Percentiles rank a stretch among this genome's conserved stretches.
phyloP scores from a whole-genome alignment of 1,284 basidiomycete genomes.

The Stereum hirsutum region DNA sequence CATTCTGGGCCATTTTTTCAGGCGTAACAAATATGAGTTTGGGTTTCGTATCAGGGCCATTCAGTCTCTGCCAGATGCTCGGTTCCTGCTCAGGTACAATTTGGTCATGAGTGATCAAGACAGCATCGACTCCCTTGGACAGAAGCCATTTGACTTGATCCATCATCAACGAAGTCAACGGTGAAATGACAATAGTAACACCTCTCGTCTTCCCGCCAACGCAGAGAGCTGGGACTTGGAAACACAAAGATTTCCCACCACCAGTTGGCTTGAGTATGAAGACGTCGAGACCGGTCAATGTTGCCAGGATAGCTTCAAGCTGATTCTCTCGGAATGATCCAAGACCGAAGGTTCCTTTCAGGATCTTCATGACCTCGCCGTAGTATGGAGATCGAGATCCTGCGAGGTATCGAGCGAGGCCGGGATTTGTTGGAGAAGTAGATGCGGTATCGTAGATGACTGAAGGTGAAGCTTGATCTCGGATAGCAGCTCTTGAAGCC shows the following conservation, averaged over 20 bases:
- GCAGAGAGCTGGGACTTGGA: slow-evolving; percentile 84
- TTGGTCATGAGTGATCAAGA: slow-evolving; percentile 62
- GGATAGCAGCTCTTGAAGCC: too few species aligned
- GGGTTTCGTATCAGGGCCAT: slow-evolving; percentile 34
- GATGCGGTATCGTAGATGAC: too few species aligned
- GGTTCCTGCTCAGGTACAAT: slow-evolving; percentile 29
- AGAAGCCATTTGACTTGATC: slow-evolving; percentile 79
- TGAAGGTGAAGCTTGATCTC: too few species aligned
- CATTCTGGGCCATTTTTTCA: slow-evolving; percentile 72
- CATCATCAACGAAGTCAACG: slow-evolving; percentile 83
- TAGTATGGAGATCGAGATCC: slow-evolving; percentile 32
- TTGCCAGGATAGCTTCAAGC: slow-evolving; percentile 78
- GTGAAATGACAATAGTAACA: slow-evolving; percentile 90
- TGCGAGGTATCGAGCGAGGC: too few species aligned
- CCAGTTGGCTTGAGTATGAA: slow-evolving; percentile 98
- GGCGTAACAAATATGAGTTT: slow-evolving; percentile 88
- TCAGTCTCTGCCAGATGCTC: slow-evolving; percentile 32
- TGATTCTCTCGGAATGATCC: slow-evolving; percentile 76
- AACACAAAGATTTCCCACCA: slow-evolving; percentile 88
- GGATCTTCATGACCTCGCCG: slow-evolving; percentile 49
- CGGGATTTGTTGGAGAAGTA: too few species aligned
- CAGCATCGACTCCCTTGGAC: slow-evolving; percentile 60
- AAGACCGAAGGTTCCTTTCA: slow-evolving; percentile 65
- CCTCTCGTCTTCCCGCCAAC: slow-evolving; percentile 62
- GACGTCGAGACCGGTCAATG: slow-evolving; percentile 77